Base-by-base conservation (phyloP, 768 basidiomycete species). In the Tylopilus rubrobrunneus region DNA sequence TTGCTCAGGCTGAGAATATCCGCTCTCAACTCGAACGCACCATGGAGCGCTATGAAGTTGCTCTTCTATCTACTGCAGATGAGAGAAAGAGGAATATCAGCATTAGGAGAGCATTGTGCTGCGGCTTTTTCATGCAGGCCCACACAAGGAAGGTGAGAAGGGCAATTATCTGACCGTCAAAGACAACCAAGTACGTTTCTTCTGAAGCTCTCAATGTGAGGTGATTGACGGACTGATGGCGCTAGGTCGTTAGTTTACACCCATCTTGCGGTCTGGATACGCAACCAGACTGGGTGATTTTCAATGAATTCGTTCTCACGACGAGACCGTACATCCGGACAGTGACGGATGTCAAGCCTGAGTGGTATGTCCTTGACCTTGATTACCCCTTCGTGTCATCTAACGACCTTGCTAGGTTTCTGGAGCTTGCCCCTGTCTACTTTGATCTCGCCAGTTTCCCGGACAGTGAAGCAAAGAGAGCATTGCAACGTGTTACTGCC, bases 41-140 rank as follows among this genome's bases (percentile, higher is more conserved):
- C 4, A 98, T 99, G 97, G 92, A 97, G 72, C 85, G 85, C 33
- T 89, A 80, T 65, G 92, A 94, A 53, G 74, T 96, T 33, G 87
- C 88, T 28, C 67, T 94, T 21, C 69, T 93, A 27, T 85, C 85
- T 7, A 76, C 82, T 2, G 69, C 67, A 27, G 87, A 93, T 59
- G 82, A 88, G 61, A 78, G 76, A 64, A 89, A 86, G 65, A 80
- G 87, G 58, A 87, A 82, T 68, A 57, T 73, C 49, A 86, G 86
- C 60, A 85, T 98, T 52, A 82, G 92, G 27, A 85, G 86, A 70
- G 87, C 88, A 0, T 76, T 98, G 21, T 87, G 90, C 5, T 89
- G 87, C 61, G 97, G 95, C 2, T 99, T 91, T 79, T 99, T 98
- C 74, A 98, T 97, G 96, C 96, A 98, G 67, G 84, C 92, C 12